Percentiles rank a stretch among this genome's conserved stretches.
phyloP scores from a whole-genome alignment of 352 stramenopile species.

The Pythium rhizo-oryzae region DNA sequence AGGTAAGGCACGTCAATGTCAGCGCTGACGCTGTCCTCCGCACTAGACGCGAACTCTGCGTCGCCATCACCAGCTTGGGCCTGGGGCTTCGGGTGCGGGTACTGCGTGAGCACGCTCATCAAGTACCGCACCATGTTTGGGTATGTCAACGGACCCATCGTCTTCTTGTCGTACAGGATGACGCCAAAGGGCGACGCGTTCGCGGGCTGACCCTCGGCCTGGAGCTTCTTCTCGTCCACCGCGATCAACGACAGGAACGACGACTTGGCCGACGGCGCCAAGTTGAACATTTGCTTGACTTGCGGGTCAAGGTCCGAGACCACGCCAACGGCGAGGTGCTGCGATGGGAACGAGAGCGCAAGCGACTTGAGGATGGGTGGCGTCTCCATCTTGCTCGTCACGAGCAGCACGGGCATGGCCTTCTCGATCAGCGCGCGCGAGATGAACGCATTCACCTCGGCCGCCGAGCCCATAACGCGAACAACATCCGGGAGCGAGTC shows the following conservation, averaged over 20 bases:
- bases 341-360: conserved; percentile 55
- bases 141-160: conserved; percentile 62
- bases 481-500: conserved; percentile 51
- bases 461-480: conserved; percentile 43
- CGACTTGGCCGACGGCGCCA: conserved; percentile 40
- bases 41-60: conserved; percentile 18
- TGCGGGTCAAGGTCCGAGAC: conserved; percentile 57
- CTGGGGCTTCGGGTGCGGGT: conserved; percentile 47
- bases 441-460: conserved; percentile 67
- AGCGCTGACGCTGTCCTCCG: conserved; percentile 13
- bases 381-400: conserved; percentile 56
- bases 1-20: conserved; percentile 50
- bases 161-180: conserved; percentile 71
- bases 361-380: conserved; percentile 64
- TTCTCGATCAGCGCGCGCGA: conserved; percentile 36
- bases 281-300: conserved; percentile 64
- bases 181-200: conserved; percentile 55
- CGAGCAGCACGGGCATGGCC: conserved; percentile 59
- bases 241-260: conserved; percentile 53
- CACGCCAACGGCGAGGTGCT: conserved; percentile 56
- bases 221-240: conserved; percentile 27
- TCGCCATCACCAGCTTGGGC: conserved; percentile 19
- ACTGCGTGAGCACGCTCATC: conserved; percentile 59
- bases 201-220: conserved; percentile 23
- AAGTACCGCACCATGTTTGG: conserved; percentile 73